Evolutionary conservation across 2,329 filamentous ascomycete species (phyloP).

Genomic region (Penicillium sp.): DNA sequence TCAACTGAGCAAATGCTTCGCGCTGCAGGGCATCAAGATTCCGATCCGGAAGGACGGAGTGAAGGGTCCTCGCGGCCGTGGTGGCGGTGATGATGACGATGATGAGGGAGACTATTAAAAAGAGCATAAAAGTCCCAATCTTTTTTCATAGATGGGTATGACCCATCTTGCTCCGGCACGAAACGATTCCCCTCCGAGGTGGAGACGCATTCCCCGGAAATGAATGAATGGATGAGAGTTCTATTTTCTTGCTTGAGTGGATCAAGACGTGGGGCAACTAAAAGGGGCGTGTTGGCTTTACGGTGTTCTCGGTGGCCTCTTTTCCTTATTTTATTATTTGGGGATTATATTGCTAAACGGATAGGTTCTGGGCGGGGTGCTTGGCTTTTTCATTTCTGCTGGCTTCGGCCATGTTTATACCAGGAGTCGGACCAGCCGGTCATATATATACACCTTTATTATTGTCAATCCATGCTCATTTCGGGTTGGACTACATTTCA

Average conservation of each 20-base stretch:
- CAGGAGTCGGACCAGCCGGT: background rate
- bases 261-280: conserved; percentile 17
- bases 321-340: conserved; percentile 13
- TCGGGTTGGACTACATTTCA: background rate
- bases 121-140: background rate
- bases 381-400: conserved; percentile 4
- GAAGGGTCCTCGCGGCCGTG: conserved; percentile 43
- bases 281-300: conserved; percentile 28
- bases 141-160: conserved; percentile 1
- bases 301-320: conserved; percentile 29
- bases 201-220: conserved; percentile 1
- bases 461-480: background rate
- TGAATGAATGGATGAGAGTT: conserved; percentile 7
- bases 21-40: conserved; percentile 92
- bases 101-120: conserved; percentile 33
- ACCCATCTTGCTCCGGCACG: conserved; percentile 1
- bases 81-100: conserved; percentile 36
- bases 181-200: background rate
- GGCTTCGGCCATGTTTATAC: conserved; percentile 5
- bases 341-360: conserved; percentile 29
- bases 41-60: conserved; percentile 86
- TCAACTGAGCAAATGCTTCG: conserved; percentile 85
- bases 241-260: conserved; percentile 16
- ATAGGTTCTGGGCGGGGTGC: conserved; percentile 25
- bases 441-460: conserved; percentile 7